Percentiles rank a stretch among this genome's conserved stretches.
Evolutionary conservation across 805 yeast species (phyloP).

Genomic region (Candida maesae): DNA sequence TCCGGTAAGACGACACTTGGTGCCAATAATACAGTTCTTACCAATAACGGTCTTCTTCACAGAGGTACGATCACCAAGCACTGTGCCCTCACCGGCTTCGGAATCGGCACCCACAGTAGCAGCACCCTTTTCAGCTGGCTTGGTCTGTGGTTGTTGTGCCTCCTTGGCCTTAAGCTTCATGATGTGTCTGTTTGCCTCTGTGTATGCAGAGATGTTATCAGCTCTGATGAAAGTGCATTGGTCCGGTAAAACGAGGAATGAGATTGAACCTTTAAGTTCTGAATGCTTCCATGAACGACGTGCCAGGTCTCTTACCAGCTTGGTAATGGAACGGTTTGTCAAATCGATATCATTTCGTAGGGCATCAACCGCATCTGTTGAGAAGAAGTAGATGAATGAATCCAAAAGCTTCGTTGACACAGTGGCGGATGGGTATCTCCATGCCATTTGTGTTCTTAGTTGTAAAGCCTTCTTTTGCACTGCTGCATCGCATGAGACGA

Average conservation of each 20-base stretch:
- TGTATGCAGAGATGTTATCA: slow-evolving; percentile 73
- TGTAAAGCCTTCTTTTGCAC: slow-evolving; percentile 68
- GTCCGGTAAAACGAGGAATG: slow-evolving; percentile 66
- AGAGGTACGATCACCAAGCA: slow-evolving; percentile 75
- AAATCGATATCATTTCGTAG: slow-evolving; percentile 35
- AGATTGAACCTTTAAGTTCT: slow-evolving; percentile 52
- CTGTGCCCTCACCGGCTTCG: slow-evolving; percentile 63
- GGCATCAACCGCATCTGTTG: slow-evolving; percentile 48
- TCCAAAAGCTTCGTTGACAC: slow-evolving; percentile 76
- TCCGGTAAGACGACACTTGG: slow-evolving; percentile 83
- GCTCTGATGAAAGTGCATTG: slow-evolving; percentile 70
- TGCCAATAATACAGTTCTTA: slow-evolving; percentile 69
- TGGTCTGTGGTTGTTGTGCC: slow-evolving; percentile 19
- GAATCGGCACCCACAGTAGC: slow-evolving; percentile 90
- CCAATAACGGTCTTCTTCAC: slow-evolving; percentile 87
- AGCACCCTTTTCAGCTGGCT: slow-evolving; percentile 44
- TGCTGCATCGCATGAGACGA: slow-evolving; percentile 64
- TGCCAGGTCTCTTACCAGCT: slow-evolving; percentile 80
- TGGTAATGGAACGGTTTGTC: slow-evolving; percentile 47
- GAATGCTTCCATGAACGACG: slow-evolving; percentile 90
- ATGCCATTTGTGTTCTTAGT: slow-evolving; percentile 80
- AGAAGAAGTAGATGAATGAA: slow-evolving; percentile 67
- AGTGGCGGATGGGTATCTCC: slow-evolving; percentile 79
- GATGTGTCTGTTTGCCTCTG: slow-evolving; percentile 84
- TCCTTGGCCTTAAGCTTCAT: slow-evolving; percentile 60